phyloP scores from a whole-genome alignment of 768 basidiomycete species.

The Lyophyllum decastes region DNA sequence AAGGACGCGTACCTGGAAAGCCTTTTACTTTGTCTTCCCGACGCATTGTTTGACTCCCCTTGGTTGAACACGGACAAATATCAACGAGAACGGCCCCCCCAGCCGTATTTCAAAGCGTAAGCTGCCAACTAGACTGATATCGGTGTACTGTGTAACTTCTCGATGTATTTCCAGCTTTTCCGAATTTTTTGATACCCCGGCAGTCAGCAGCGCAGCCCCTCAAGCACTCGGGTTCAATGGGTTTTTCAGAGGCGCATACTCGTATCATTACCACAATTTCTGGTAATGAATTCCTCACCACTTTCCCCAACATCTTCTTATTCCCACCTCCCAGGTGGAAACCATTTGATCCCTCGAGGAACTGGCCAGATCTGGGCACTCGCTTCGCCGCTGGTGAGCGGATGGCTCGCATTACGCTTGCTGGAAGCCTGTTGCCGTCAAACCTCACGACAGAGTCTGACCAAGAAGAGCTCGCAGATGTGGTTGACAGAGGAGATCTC shows the following conservation, averaged over 20 bases:
- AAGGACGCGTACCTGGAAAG: constrained; percentile 85
- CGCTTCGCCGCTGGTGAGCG: constrained; percentile 77
- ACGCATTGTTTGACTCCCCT: constrained; percentile 93
- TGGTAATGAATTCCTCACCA: constrained; percentile 50
- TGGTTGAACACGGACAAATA: constrained; percentile 93
- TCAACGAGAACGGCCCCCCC: constrained; percentile 88
- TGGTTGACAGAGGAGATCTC: constrained; percentile 75
- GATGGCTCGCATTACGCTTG: constrained; percentile 44
- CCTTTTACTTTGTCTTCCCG: constrained; percentile 83
- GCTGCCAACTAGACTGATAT: constrained; percentile 17
- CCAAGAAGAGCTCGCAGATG: constrained; percentile 42
- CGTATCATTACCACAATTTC: constrained; percentile 94
- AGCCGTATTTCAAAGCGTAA: constrained; percentile 89
- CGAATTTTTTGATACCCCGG: constrained; percentile 84
- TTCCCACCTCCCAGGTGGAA: constrained; percentile 69
- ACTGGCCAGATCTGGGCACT: constrained; percentile 90
- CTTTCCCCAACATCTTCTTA: not conserved
- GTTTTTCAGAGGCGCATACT: constrained; percentile 93
- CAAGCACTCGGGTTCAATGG: constrained; percentile 88
- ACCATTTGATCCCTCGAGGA: constrained; percentile 86
- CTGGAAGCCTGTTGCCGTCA: constrained; percentile 32
- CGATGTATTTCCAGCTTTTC: constrained; percentile 57
- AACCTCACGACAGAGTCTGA: constrained; percentile 19
- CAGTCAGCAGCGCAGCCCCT: constrained; percentile 71
- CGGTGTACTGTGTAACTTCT: not conserved